These are phyloP conservation scores for Quercus suber DNA, from an alignment of 306 rosid species.

Conservation along the genomic window DNA sequence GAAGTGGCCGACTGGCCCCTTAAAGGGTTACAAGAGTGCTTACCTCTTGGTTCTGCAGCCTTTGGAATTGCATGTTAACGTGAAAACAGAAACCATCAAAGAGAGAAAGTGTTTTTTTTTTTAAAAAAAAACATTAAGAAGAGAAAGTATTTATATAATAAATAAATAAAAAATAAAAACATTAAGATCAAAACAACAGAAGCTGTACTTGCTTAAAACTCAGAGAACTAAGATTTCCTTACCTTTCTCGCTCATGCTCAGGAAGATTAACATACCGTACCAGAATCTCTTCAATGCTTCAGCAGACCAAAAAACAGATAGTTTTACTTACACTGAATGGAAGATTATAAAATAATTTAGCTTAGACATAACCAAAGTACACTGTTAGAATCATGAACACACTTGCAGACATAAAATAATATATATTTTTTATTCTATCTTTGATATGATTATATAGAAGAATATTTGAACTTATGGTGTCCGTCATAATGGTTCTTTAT, in stretches of 20 bases:
- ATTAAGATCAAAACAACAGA: not conserved
- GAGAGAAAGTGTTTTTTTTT: not conserved
- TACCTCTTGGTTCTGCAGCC: constrained; percentile 63
- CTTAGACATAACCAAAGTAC: not conserved
- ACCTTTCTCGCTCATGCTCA: constrained; percentile 44
- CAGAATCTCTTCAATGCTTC: constrained; percentile 62
- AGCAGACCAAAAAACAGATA: not conserved
- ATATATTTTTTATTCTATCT: not conserved
- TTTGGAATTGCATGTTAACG: constrained; percentile 19
- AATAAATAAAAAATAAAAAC: not conserved
- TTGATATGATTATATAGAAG: too few relatives aligned
- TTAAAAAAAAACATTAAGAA: not conserved
- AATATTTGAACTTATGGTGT: too few relatives aligned
- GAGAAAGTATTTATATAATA: too few relatives aligned
- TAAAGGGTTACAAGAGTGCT: not conserved
- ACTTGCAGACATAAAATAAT: not conserved
- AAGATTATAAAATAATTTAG: not conserved
- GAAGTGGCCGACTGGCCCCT: not conserved
- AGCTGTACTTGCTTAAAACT: not conserved
- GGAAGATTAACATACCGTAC: constrained; percentile 48
- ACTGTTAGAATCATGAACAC: too few relatives aligned
- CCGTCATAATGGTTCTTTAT: too few relatives aligned
- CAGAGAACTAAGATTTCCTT: constrained; percentile 5
- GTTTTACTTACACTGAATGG: not conserved
- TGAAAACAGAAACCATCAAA: not conserved